phyloP scores from a whole-genome alignment of 1,284 basidiomycete genomes.

The Ceratobasidium sp. region DNA sequence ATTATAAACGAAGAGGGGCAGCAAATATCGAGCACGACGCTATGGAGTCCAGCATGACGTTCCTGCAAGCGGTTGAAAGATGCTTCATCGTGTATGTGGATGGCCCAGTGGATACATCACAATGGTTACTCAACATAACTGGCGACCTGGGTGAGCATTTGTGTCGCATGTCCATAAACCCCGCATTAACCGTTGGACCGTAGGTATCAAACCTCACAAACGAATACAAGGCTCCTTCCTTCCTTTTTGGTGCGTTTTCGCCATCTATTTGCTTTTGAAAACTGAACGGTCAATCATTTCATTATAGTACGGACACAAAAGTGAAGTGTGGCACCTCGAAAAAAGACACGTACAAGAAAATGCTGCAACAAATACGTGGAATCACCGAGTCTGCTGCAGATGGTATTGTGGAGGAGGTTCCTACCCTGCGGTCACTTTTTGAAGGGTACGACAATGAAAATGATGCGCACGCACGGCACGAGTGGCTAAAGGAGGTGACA shows the following conservation, averaged over 20 bases:
- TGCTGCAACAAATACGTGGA: conserved; percentile 46
- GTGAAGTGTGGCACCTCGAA: conserved; percentile 34
- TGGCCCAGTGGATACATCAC: conserved; percentile 33
- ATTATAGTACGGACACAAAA: conserved; percentile 30
- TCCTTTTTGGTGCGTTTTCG: conserved; percentile 21
- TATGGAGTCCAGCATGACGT: conserved; percentile 28
- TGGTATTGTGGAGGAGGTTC: conserved; percentile 43
- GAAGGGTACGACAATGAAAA: conserved; percentile 43
- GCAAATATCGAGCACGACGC: conserved; percentile 5
- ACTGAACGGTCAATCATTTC: background rate
- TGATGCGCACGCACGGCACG: background rate
- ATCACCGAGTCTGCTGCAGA: conserved; percentile 44
- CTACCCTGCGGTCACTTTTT: conserved; percentile 43
- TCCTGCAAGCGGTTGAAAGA: conserved; percentile 43
- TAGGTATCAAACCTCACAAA: conserved; percentile 46
- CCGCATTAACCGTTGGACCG: background rate
- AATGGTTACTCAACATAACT: conserved; percentile 46
- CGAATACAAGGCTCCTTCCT: conserved; percentile 37
- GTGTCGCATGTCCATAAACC: background rate
- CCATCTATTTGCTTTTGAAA: conserved; percentile 4
- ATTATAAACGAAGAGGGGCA: conserved; percentile 38
- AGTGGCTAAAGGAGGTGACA: conserved; percentile 20
- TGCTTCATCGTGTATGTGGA: conserved; percentile 45
- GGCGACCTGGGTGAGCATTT: conserved; percentile 41
- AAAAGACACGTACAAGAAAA: conserved; percentile 46